phyloP scores from a whole-genome alignment of 1,284 basidiomycete species.

The Tilletia indica region DNA sequence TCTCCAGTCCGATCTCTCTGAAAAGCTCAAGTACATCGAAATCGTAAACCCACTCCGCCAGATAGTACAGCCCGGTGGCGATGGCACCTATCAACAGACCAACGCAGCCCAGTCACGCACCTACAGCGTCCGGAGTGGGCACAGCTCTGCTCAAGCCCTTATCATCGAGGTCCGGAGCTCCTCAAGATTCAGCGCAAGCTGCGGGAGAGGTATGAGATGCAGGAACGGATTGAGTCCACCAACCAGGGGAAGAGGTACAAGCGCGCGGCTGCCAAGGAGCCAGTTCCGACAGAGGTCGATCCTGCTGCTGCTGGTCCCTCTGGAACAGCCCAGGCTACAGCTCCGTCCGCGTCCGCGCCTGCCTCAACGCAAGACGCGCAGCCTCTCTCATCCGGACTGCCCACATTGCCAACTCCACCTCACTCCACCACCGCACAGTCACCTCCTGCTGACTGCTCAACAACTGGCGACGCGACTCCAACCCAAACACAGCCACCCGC shows the following conservation, averaged over 20 bases:
- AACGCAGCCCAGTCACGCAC: conserved; percentile 43
- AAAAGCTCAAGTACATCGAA: conserved; percentile 37
- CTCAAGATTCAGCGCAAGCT: neutral
- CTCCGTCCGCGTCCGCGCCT: too few species aligned
- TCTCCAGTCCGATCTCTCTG: conserved; percentile 36
- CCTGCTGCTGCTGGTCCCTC: too few species aligned
- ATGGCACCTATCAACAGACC: conserved; percentile 47
- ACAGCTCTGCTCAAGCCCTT: neutral
- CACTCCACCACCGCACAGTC: neutral
- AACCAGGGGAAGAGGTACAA: too few species aligned
- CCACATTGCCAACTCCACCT: neutral
- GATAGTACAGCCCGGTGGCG: conserved; percentile 46
- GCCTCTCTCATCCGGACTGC: too few species aligned
- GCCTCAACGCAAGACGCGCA: too few species aligned
- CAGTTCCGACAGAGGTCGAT: neutral
- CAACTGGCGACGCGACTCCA: neutral
- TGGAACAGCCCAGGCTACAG: too few species aligned
- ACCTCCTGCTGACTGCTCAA: neutral
- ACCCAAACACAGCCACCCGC: too few species aligned
- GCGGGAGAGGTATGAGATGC: neutral
- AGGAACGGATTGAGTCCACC: too few species aligned
- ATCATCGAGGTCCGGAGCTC: neutral
- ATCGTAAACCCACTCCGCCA: conserved; percentile 51
- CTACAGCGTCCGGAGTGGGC: neutral
- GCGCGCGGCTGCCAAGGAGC: neutral